Conservation (phyloP, 768 basidiomycete species). For the Cystobasidium ongulense region DNA sequence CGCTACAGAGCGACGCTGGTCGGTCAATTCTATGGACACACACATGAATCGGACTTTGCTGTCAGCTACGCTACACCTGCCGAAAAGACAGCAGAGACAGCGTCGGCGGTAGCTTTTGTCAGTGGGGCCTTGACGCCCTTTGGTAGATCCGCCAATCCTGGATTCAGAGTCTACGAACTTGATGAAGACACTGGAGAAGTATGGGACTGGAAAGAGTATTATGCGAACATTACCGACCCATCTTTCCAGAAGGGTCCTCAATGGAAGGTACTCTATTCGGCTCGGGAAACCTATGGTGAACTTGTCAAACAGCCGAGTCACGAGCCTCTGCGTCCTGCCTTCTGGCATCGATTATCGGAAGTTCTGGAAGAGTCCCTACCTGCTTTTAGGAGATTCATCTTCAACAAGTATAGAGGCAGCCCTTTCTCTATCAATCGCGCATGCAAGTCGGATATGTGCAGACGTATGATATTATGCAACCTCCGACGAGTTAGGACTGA, state of each 20-base stretch:
- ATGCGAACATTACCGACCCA: slow-evolving; percentile 44
- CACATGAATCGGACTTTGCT: slow-evolving; percentile 56
- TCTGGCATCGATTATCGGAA: slow-evolving; percentile 60
- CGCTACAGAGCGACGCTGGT: slow-evolving; percentile 57
- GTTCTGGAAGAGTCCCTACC: slow-evolving; percentile 49
- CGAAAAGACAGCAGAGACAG: slow-evolving; percentile 51
- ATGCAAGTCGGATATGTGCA: background rate
- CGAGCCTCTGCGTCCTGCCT: slow-evolving; percentile 51
- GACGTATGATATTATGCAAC: background rate
- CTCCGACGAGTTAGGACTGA: slow-evolving; percentile 18
- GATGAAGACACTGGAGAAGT: slow-evolving; percentile 62
- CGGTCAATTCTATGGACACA: slow-evolving; percentile 59
- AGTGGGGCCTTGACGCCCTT: slow-evolving; percentile 56
- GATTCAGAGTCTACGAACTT: slow-evolving; percentile 58
- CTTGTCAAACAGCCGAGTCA: slow-evolving; percentile 30
- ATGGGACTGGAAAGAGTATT: slow-evolving; percentile 53
- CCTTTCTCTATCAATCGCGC: background rate
- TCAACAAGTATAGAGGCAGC: slow-evolving; percentile 24
- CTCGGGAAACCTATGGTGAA: slow-evolving; percentile 52
- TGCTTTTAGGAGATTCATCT: slow-evolving; percentile 29
- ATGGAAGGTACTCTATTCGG: slow-evolving; percentile 57
- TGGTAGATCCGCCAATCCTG: slow-evolving; percentile 46
- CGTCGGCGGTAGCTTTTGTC: slow-evolving; percentile 51
- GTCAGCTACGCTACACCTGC: slow-evolving; percentile 56
- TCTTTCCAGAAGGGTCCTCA: slow-evolving; percentile 37